Evolutionary conservation across 1,284 basidiomycete genomes (phyloP).

Genomic region (Veloporphyrellus conicus): DNA sequence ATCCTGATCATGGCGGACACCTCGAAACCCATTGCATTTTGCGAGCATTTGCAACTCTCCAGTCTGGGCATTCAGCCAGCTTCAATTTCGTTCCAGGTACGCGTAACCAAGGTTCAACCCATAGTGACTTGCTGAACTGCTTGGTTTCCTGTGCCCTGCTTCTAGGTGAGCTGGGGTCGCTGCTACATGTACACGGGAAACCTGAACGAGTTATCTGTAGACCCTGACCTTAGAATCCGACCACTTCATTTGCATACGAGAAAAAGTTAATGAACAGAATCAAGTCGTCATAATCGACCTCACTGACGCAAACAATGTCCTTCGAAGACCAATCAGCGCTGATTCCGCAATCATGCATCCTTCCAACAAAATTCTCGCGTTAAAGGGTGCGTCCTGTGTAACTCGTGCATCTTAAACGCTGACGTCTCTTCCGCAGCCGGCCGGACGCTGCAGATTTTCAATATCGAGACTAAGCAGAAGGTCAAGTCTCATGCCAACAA

Average conservation of each 20-base stretch:
- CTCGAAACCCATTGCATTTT: slow-evolving; percentile 76
- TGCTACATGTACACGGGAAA: slow-evolving; percentile 1
- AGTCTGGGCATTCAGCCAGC: slow-evolving; percentile 94
- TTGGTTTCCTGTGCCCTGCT: slow-evolving; percentile 13
- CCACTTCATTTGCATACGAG: slow-evolving; percentile 92
- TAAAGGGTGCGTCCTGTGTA: slow-evolving; percentile 66
- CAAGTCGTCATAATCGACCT: slow-evolving; percentile 98
- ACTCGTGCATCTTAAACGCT: neutral
- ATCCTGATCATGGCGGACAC: slow-evolving; percentile 38
- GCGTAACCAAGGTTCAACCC: slow-evolving; percentile 35
- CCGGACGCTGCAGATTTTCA: slow-evolving; percentile 96
- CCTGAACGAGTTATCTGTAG: slow-evolving; percentile 34
- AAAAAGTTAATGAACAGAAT: slow-evolving; percentile 86
- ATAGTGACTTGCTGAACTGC: slow-evolving; percentile 28
- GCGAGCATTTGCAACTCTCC: slow-evolving; percentile 89
- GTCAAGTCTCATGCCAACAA: slow-evolving; percentile 94
- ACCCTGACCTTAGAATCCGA: slow-evolving; percentile 95
- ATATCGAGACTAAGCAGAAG: slow-evolving; percentile 96
- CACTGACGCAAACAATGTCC: slow-evolving; percentile 91
- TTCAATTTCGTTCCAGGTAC: slow-evolving; percentile 94
- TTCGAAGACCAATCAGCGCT: slow-evolving; percentile 92
- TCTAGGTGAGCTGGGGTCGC: slow-evolving; percentile 17
- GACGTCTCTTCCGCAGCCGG: slow-evolving; percentile 54
- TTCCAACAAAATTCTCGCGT: slow-evolving; percentile 91
- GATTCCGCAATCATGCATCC: slow-evolving; percentile 99